phyloP scores from a whole-genome alignment of 2,329 filamentous ascomycete genomes.

The Verticillium dahliae region DNA sequence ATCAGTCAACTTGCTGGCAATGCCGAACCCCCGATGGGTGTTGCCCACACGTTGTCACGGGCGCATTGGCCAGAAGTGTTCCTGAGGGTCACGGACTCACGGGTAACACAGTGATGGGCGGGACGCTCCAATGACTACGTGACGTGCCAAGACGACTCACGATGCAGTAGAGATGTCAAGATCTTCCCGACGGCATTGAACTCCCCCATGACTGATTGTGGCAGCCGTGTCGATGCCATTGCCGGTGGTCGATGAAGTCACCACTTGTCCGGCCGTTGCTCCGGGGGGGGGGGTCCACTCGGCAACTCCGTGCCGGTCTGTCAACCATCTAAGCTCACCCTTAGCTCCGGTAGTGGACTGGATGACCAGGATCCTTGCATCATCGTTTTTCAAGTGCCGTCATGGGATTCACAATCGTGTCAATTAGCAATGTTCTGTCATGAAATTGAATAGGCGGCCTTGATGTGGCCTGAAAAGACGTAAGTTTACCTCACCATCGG shows the following conservation, averaged over 20 bases:
- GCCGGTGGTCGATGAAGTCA: conserved; percentile 10
- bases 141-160: not conserved
- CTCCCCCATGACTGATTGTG: not conserved
- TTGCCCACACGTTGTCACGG: no score
- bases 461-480: no score
- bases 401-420: no score
- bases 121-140: not conserved
- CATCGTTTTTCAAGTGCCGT: not conserved
- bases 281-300: conserved; percentile 1
- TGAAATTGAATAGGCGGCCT: no score
- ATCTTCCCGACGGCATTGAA: not conserved
- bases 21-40: not conserved
- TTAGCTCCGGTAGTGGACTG: conserved; percentile 6
- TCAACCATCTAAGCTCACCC: conserved; percentile 5
- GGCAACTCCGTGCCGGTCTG: not conserved
- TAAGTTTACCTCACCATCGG: no score
- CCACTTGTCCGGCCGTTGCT: conserved; percentile 3
- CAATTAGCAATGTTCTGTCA: no score
- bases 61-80: no score
- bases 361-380: not conserved
- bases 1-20: not conserved
- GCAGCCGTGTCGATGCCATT: not conserved
- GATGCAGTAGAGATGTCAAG: not conserved
- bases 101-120: not conserved
- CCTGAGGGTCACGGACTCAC: no score